Evolutionary conservation across 1,284 basidiomycete genomes (phyloP).

Genomic region (Marasmius sp.): DNA sequence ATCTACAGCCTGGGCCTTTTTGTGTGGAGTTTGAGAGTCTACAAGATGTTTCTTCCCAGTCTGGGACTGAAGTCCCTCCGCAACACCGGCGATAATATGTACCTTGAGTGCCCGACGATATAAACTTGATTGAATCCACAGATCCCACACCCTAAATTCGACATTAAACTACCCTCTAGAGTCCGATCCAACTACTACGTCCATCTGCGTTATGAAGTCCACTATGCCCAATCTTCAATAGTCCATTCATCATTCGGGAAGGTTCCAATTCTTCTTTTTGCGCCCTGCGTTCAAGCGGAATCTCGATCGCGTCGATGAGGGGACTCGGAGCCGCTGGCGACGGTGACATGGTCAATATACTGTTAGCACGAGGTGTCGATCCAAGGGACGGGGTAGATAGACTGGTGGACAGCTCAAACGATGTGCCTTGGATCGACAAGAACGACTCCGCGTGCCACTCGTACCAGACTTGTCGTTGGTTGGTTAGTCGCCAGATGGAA

Average conservation of each 20-base stretch:
- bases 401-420: background rate
- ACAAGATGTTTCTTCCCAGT: too few relatives aligned
- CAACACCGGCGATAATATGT: too few relatives aligned
- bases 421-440: conserved; percentile 51
- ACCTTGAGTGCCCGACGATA: too few relatives aligned
- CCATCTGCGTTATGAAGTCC: conserved; percentile 89
- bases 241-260: conserved; percentile 16
- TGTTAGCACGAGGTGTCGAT: conserved; percentile 8
- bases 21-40: too few relatives aligned
- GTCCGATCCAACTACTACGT: conserved; percentile 88
- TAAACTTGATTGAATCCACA: too few relatives aligned
- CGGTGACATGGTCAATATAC: conserved; percentile 29
- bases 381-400: background rate
- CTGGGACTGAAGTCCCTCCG: too few relatives aligned
- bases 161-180: conserved; percentile 36
- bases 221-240: conserved; percentile 92
- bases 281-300: conserved; percentile 19
- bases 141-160: background rate
- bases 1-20: too few relatives aligned
- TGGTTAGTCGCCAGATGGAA: conserved; percentile 92
- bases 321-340: conserved; percentile 56
- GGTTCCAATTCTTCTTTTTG: background rate
- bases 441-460: conserved; percentile 97
- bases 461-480: conserved; percentile 92
- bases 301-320: conserved; percentile 59